Percentiles rank a stretch among this genome's conserved stretches.
Conservation (phyloP, 345 rosid species). For the Camelina sativa region DNA sequence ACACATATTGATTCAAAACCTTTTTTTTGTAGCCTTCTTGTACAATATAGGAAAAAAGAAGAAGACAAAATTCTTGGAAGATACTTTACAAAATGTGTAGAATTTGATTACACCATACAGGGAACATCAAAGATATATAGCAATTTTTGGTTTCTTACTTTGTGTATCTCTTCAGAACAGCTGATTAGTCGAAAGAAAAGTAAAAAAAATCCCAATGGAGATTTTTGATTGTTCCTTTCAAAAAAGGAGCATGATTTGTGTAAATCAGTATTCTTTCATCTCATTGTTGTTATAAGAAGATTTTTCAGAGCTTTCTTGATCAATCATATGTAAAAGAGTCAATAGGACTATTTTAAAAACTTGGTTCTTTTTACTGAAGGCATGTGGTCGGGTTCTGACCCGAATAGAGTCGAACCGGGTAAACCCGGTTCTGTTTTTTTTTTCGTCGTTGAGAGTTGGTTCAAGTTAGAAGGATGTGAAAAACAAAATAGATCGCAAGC, state of each 20-base stretch:
- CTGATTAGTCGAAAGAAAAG: background rate
- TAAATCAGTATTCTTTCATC: background rate
- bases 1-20: slow-evolving; percentile 19
- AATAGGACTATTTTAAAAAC: background rate
- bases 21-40: slow-evolving; percentile 39
- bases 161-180: slow-evolving; percentile 20
- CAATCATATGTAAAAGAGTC: no score
- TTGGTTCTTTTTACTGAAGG: slow-evolving; percentile 34
- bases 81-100: slow-evolving; percentile 26
- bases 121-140: slow-evolving; percentile 24
- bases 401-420: background rate
- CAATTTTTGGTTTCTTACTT: background rate
- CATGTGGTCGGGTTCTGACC: slow-evolving; percentile 43
- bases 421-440: background rate
- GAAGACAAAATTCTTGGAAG: slow-evolving; percentile 34
- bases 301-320: background rate
- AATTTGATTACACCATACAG: slow-evolving; percentile 31
- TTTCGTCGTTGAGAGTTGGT: background rate
- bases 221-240: slow-evolving; percentile 17
- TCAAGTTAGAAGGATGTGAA: background rate
- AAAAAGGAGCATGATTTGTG: slow-evolving; percentile 1
- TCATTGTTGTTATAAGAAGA: slow-evolving; percentile 21
- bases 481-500: slow-evolving; percentile 7
- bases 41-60: slow-evolving; percentile 38
- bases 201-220: slow-evolving; percentile 2